Percentiles rank a stretch among this genome's conserved stretches.
phyloP scores from a whole-genome alignment of 169 alveolate species.

The Plasmodium knowlesi region DNA sequence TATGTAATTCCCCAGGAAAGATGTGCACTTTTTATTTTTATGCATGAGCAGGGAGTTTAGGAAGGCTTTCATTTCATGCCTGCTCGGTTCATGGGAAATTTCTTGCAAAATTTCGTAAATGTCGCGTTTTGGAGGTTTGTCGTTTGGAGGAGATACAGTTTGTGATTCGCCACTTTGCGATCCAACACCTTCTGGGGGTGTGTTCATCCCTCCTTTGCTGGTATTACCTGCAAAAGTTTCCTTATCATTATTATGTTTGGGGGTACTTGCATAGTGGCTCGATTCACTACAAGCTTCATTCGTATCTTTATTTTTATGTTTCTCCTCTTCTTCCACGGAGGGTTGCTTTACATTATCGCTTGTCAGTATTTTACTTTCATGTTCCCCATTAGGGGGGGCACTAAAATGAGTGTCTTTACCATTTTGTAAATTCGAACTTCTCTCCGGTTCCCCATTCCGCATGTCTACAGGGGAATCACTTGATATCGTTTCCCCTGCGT shows the following conservation, averaged over 20 bases:
- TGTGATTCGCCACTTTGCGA: not conserved
- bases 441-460: not conserved
- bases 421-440: not conserved
- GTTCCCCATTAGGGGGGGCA: not conserved
- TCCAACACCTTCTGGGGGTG: not conserved
- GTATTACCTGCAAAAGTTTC: not conserved
- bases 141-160: not conserved
- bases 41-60: conserved; percentile 47
- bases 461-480: not conserved
- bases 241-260: not conserved
- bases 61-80: conserved; percentile 61
- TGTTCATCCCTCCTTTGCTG: not conserved
- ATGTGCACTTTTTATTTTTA: conserved; percentile 43
- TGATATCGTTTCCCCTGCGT: not conserved
- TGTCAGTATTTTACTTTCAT: not conserved
- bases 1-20: conserved; percentile 51
- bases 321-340: not conserved
- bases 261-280: not conserved
- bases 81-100: conserved; percentile 14
- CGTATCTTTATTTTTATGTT: not conserved
- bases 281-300: not conserved
- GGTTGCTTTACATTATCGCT: not conserved
- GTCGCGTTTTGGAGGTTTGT: conserved; percentile 16
- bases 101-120: conserved; percentile 54
- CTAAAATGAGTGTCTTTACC: not conserved